A percentile compares a stretch with the other conserved stretches of the same genome.
These are phyloP conservation scores for Detonula confervacea DNA, from an alignment of 352 stramenopile species.

Conservation along the genomic window DNA sequence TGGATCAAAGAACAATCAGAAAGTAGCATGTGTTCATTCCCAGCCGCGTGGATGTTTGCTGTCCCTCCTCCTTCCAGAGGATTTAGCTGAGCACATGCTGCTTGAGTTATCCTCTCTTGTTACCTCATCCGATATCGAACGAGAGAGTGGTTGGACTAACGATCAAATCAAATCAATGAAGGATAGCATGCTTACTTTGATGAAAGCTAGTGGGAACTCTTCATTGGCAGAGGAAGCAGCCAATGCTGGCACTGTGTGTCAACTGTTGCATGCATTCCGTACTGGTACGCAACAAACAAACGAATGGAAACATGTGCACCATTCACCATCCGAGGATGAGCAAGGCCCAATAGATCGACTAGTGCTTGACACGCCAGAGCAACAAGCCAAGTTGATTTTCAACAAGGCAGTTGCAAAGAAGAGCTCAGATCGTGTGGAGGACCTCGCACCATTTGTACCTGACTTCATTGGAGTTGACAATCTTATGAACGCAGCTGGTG, in stretches of 20 bases:
- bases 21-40: constrained; percentile 20
- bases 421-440: constrained; percentile 4
- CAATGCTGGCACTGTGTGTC: constrained; percentile 26
- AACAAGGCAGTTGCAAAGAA: constrained; percentile 1
- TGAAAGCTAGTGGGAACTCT: constrained; percentile 7
- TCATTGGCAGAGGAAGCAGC: constrained; percentile 1
- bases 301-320: constrained; percentile 6
- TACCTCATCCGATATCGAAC: constrained; percentile 6
- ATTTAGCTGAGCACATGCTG: constrained; percentile 34
- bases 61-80: constrained; percentile 24
- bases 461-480: constrained; percentile 18
- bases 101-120: constrained; percentile 27
- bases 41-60: constrained; percentile 1
- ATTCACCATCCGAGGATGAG: constrained; percentile 10
- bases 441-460: constrained; percentile 12
- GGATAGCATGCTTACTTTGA: constrained; percentile 22
- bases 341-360: constrained; percentile 18
- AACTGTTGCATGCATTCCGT: constrained; percentile 33
- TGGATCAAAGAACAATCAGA: constrained; percentile 11
- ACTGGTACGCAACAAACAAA: constrained; percentile 32
- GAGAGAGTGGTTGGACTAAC: constrained; percentile 12
- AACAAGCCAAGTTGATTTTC: constrained; percentile 25
- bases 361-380: constrained; percentile 10
- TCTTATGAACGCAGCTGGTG: constrained; percentile 20
- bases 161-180: constrained; percentile 28